A percentile compares a stretch with the other conserved stretches of the same genome.
These are phyloP conservation scores for Euphorbia tirucalli DNA, from an alignment of 345 rosid species.

Conservation along the genomic window DNA sequence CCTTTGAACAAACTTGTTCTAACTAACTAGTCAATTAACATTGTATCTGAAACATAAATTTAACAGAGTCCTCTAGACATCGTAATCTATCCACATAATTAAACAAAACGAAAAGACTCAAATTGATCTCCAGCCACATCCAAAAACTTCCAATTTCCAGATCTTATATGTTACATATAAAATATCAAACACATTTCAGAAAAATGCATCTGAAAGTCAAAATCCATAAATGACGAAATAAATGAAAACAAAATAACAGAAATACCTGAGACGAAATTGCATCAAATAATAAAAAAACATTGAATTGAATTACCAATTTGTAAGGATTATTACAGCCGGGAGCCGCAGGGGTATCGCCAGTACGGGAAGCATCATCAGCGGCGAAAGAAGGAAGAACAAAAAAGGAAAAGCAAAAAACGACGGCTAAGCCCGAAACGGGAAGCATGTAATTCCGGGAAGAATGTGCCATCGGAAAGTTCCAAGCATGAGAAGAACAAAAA, in stretches of 20 bases:
- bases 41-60: background rate
- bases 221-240: no score
- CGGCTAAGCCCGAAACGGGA: background rate
- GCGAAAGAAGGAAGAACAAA: slow-evolving; percentile 3
- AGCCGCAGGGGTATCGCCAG: slow-evolving; percentile 13
- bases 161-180: background rate
- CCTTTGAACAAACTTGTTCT: background rate
- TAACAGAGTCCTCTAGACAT: background rate
- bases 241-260: background rate
- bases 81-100: background rate
- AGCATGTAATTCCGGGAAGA: background rate
- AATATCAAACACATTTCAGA: background rate
- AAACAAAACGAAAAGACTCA: background rate
- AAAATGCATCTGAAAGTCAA: background rate
- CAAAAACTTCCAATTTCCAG: background rate
- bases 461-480: background rate
- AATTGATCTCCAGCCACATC: background rate
- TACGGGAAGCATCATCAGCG: slow-evolving; percentile 16
- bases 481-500: background rate
- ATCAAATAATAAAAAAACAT: background rate
- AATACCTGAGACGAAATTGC: background rate
- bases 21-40: background rate
- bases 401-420: slow-evolving; percentile 7
- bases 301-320: slow-evolving; percentile 9
- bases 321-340: slow-evolving; percentile 25